These are phyloP conservation scores for Penicillium sp. DNA, from an alignment of 2,329 filamentous ascomycete genomes.

Conservation along the genomic window DNA sequence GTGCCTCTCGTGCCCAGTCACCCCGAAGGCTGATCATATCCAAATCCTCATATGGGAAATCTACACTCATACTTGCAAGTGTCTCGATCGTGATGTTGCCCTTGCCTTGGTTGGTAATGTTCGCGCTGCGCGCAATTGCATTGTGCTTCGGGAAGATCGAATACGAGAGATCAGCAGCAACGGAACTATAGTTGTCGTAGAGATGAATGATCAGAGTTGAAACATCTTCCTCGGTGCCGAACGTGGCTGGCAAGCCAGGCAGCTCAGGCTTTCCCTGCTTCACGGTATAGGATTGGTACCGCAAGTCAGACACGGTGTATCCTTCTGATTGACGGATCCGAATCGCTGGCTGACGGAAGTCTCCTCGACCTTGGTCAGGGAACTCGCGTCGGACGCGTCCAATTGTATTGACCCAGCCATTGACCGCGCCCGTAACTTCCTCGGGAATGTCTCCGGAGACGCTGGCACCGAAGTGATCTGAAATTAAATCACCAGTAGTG, in stretches of 20 bases:
- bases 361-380: conserved; percentile 66
- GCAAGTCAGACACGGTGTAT: conserved; percentile 62
- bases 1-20: conserved; percentile 66
- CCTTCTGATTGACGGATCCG: conserved; percentile 64
- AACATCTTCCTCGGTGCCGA: conserved; percentile 60
- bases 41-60: conserved; percentile 63
- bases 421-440: conserved; percentile 36
- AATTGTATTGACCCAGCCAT: conserved; percentile 60
- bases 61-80: conserved; percentile 65
- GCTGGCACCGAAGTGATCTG: conserved; percentile 65
- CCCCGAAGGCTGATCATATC: conserved; percentile 67
- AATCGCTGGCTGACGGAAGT: conserved; percentile 66
- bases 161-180: conserved; percentile 64
- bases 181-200: conserved; percentile 62
- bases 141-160: conserved; percentile 67
- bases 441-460: conserved; percentile 57
- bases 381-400: conserved; percentile 64
- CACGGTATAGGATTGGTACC: conserved; percentile 62
- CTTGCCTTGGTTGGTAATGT: conserved; percentile 63
- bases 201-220: conserved; percentile 63
- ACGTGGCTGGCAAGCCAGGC: conserved; percentile 63
- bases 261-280: conserved; percentile 61
- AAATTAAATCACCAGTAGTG: conserved; percentile 59
- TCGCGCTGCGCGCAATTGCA: conserved; percentile 65
- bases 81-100: conserved; percentile 59